phyloP scores from a whole-genome alignment of 78 protist species.

The Monosiga brevicollis region DNA sequence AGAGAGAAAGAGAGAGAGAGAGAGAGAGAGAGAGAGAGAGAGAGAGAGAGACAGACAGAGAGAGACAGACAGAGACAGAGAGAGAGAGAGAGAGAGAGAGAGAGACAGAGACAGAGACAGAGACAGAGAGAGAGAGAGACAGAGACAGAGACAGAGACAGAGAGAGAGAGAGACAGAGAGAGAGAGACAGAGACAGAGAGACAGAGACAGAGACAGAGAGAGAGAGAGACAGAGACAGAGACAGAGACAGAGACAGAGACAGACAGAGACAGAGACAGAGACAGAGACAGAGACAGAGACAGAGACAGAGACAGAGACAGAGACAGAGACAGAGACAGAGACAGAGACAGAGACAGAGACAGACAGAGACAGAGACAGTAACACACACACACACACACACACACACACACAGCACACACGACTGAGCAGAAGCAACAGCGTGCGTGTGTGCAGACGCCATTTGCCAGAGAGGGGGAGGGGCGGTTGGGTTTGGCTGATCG shows the following conservation, averaged over 20 bases:
- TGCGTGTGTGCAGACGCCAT: no score
- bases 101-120: background rate
- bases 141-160: background rate
- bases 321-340: background rate
- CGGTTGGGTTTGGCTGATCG: no score
- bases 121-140: background rate
- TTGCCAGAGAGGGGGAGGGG: no score
- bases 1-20: no score
- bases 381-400: background rate
- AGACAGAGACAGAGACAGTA: background rate
- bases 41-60: background rate
- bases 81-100: background rate
- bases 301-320: background rate
- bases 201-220: conserved; percentile 1
- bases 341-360: background rate
- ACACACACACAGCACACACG: no score
- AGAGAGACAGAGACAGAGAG: background rate
- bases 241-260: background rate
- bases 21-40: no score
- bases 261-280: background rate
- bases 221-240: background rate
- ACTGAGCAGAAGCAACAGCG: no score
- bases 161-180: background rate
- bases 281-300: background rate
- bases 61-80: background rate